Evolutionary conservation across 2,329 filamentous ascomycete genomes (phyloP), one percentile per base, ranked within the genome.

Genomic region (Pseudogymnoascus sp.): DNA sequence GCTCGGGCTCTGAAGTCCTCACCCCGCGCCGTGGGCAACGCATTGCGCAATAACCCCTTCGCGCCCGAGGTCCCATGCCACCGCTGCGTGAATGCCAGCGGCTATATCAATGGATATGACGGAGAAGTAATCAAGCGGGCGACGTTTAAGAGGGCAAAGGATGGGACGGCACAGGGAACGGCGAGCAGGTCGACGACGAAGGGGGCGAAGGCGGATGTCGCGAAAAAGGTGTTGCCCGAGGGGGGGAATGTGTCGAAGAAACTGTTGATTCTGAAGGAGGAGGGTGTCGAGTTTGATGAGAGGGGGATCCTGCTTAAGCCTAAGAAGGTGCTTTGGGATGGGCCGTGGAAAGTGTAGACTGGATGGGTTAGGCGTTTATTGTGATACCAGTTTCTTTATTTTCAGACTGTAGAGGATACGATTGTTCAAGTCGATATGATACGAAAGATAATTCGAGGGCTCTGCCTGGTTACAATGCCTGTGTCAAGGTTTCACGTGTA

Each of bases 51-150:
- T 59, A 88, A 88, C 68, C 85, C 85, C 0, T 88, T 85, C 68
- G 85, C 85, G 37, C 85, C 85, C 0, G 79, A 81, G 62, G 82
- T 88, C 4, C 79, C 43, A 14, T 93, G 90, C 64, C 90, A 93
- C 73, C 83, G 91, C 7, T 88, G 92, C 35, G 83, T 95, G 60
- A 23, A 23, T 23, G 21, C 21, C 31, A 86, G 87, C 61, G 86
- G 88, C 11, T 78, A 79, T 18, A 74, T 90, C 16, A 88, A 87
- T 59, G 87, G 88, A 0, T 90, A 88, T 78, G 86, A 87, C 74
- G 87, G 88, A 4, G 80, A 83, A 65, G 35, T 61, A 21, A 61
- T 61, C 6, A 43, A 38, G 35, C 23, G 21, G 16, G 18, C 59
- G 14, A 28, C 59, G 5, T 61, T 61, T 8, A 28, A 31, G 41